phyloP scores from a whole-genome alignment of 805 yeast genomes.

The Candida piceae region DNA sequence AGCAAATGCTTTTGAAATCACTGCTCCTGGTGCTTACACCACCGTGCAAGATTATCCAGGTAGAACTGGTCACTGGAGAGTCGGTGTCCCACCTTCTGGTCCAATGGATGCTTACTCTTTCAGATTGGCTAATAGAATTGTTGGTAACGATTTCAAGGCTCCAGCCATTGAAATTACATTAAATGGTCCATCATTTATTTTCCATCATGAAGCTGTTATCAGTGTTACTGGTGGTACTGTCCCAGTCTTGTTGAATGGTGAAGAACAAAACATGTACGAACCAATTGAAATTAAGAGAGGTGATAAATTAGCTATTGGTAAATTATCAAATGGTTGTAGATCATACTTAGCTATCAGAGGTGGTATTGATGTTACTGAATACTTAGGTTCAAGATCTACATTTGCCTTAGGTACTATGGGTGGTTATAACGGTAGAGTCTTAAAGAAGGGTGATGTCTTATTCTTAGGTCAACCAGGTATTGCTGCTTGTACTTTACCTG shows the following conservation, averaged over 20 bases:
- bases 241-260: slow-evolving; percentile 61
- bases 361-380: slow-evolving; percentile 91
- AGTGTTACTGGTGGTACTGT: slow-evolving; percentile 86
- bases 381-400: slow-evolving; percentile 93
- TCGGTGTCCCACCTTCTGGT: slow-evolving; percentile 98
- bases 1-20: slow-evolving; percentile 80
- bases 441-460: slow-evolving; percentile 88
- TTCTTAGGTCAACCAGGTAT: slow-evolving; percentile 77
- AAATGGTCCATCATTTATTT: slow-evolving; percentile 77
- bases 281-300: slow-evolving; percentile 73
- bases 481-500: slow-evolving; percentile 63
- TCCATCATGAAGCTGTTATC: slow-evolving; percentile 75
- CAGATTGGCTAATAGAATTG: slow-evolving; percentile 83
- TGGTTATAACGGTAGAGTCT: slow-evolving; percentile 88
- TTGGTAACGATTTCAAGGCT: slow-evolving; percentile 75
- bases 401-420: slow-evolving; percentile 93
- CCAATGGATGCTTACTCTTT: slow-evolving; percentile 95
- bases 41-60: slow-evolving; percentile 96
- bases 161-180: slow-evolving; percentile 91
- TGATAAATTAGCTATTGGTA: slow-evolving; percentile 75
- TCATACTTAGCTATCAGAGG: slow-evolving; percentile 86
- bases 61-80: slow-evolving; percentile 78
- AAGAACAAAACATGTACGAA: slow-evolving; percentile 54
- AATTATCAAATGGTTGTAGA: slow-evolving; percentile 78
- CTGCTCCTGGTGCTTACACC: slow-evolving; percentile 90